phyloP scores from a whole-genome alignment of 345 rosid genomes.

The Geranium brycei region DNA sequence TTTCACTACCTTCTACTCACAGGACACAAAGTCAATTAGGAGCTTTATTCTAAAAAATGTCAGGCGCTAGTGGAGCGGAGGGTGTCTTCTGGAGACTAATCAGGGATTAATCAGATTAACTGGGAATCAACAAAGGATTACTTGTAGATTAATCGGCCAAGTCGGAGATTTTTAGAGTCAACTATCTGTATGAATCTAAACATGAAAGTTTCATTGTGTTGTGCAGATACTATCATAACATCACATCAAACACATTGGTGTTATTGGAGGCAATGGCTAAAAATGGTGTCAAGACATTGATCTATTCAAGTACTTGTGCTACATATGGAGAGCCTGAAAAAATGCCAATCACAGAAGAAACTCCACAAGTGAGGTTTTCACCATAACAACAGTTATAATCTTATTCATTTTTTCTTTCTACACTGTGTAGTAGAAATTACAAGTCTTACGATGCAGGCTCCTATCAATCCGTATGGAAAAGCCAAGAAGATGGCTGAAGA shows the following conservation, averaged over 20 bases:
- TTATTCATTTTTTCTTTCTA: too few relatives aligned
- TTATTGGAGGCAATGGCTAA: slow-evolving; percentile 81
- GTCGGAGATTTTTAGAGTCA: too few relatives aligned
- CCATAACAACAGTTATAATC: too few relatives aligned
- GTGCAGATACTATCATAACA: slow-evolving; percentile 85
- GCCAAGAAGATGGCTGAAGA: slow-evolving; percentile 99
- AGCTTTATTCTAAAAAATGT: too few relatives aligned
- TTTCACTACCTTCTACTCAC: slow-evolving; percentile 7
- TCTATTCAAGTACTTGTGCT: slow-evolving; percentile 35
- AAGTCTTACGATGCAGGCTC: slow-evolving; percentile 28
- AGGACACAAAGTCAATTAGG: too few relatives aligned
- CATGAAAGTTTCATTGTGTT: slow-evolving; percentile 8
- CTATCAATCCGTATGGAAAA: slow-evolving; percentile 95
- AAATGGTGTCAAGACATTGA: slow-evolving; percentile 66
- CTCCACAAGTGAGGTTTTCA: slow-evolving; percentile 49
- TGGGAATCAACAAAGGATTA: too few relatives aligned
- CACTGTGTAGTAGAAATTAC: too few relatives aligned
- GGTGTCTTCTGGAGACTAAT: too few relatives aligned
- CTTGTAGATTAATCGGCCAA: too few relatives aligned
- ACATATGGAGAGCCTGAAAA: slow-evolving; percentile 74
- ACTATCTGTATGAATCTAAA: too few relatives aligned
- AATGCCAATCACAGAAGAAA: slow-evolving; percentile 89
- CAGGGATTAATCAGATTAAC: too few relatives aligned
- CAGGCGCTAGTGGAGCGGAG: too few relatives aligned
- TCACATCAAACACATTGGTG: slow-evolving; percentile 84